phyloP scores from a whole-genome alignment of 805 yeast species.

The Pichia ethanolica region DNA sequence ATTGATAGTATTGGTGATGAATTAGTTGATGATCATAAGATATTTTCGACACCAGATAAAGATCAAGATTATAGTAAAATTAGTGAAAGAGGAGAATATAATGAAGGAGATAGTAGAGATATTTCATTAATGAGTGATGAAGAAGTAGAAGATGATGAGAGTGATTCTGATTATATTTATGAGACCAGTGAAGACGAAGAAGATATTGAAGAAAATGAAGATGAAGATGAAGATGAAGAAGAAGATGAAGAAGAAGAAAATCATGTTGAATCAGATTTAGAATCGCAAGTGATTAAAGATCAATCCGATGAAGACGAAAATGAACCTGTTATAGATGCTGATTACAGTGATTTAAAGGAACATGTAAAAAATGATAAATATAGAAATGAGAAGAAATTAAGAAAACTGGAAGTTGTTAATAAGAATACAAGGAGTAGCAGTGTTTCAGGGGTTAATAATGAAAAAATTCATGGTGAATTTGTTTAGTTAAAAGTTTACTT shows the following conservation, averaged over 20 bases:
- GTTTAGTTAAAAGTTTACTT: not conserved
- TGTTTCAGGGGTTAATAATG: conserved; percentile 1
- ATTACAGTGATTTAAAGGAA: not conserved
- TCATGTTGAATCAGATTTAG: not conserved
- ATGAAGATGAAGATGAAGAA: conserved; percentile 6
- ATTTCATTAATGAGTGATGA: conserved; percentile 9
- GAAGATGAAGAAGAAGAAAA: not conserved
- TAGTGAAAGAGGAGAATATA: not conserved
- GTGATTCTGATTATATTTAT: conserved; percentile 9
- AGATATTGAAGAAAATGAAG: conserved; percentile 15
- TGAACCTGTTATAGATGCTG: not conserved
- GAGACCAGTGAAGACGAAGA: conserved; percentile 15
- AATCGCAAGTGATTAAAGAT: conserved; percentile 12
- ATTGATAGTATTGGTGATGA: too few relatives aligned
- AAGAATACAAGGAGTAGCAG: conserved; percentile 1
- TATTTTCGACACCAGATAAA: not conserved
- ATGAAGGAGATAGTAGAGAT: not conserved
- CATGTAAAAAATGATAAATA: not conserved
- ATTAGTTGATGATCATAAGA: too few relatives aligned
- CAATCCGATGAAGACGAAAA: conserved; percentile 6
- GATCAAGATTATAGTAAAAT: not conserved
- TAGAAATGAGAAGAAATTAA: not conserved
- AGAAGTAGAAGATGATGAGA: conserved; percentile 9
- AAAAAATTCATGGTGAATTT: conserved; percentile 1
- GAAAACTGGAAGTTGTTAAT: not conserved